phyloP scores from a whole-genome alignment of 2,329 filamentous ascomycete genomes.

The Beauveria bassiana region DNA sequence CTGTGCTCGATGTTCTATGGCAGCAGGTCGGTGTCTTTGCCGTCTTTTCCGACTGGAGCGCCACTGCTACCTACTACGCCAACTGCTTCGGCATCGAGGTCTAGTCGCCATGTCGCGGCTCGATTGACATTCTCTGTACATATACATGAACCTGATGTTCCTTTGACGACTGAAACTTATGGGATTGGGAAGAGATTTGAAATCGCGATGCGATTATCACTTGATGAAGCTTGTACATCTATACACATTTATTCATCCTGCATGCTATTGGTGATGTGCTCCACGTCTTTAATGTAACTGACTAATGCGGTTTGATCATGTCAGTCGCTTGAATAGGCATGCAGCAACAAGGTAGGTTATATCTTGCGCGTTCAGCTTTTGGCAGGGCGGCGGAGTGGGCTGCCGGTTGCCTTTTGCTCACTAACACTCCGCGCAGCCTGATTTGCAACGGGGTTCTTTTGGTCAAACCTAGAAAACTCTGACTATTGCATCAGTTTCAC shows the following conservation, averaged over 20 bases:
- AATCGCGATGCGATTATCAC: background rate
- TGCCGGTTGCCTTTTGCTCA: background rate
- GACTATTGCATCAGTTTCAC: no score
- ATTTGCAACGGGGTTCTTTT: background rate
- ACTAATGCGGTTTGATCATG: background rate
- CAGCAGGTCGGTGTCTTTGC: constrained; percentile 52
- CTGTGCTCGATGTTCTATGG: constrained; percentile 56
- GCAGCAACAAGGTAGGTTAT: no score
- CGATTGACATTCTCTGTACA: background rate
- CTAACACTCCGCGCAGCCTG: background rate
- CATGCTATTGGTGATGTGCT: background rate
- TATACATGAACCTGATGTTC: background rate
- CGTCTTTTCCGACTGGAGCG: constrained; percentile 64
- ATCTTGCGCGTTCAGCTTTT: no score
- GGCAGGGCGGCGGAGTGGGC: background rate
- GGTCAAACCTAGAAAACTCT: background rate
- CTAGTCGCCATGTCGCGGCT: background rate
- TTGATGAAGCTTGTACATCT: background rate
- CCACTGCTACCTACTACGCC: constrained; percentile 62
- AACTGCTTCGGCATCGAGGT: constrained; percentile 51
- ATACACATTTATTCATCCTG: background rate
- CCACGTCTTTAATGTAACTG: constrained; percentile 10
- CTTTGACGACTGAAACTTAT: background rate
- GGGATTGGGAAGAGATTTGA: background rate
- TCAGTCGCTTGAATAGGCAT: background rate